Percentiles rank a stretch among this genome's conserved stretches.
phyloP scores from a whole-genome alignment of 106 monocot genomes.

The Apostasia ramifera region DNA sequence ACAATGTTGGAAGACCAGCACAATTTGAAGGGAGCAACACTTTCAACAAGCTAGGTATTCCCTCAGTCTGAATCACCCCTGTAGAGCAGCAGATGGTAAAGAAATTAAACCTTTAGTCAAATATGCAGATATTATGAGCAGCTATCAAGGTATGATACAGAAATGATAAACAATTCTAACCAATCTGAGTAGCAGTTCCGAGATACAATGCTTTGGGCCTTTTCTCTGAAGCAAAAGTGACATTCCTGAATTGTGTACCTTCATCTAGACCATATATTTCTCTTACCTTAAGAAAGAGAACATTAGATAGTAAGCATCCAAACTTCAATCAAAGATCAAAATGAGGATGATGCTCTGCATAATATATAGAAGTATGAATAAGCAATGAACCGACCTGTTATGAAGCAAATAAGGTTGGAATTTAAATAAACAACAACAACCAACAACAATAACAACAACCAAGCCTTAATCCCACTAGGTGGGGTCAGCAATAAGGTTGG shows the following conservation, averaged over 20 bases:
- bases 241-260: conserved; percentile 62
- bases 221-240: conserved; percentile 58
- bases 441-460: no score
- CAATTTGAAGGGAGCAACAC: conserved; percentile 79
- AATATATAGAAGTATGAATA: no score
- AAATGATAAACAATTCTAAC: conserved; percentile 20
- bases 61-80: conserved; percentile 92
- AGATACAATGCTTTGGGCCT: conserved; percentile 82
- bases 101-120: not conserved
- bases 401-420: no score
- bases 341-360: no score
- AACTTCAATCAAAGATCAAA: not conserved
- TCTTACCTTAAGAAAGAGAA: conserved; percentile 43
- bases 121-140: not conserved
- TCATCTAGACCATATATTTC: conserved; percentile 86
- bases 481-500: no score
- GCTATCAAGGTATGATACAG: not conserved
- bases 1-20: conserved; percentile 84
- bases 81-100: not conserved
- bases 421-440: no score
- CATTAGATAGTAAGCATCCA: not conserved
- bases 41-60: conserved; percentile 91
- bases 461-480: no score
- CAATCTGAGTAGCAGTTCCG: conserved; percentile 92
- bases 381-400: no score